phyloP scores from a whole-genome alignment of 2,329 filamentous ascomycete species.

The Sclerotinia spermophila region DNA sequence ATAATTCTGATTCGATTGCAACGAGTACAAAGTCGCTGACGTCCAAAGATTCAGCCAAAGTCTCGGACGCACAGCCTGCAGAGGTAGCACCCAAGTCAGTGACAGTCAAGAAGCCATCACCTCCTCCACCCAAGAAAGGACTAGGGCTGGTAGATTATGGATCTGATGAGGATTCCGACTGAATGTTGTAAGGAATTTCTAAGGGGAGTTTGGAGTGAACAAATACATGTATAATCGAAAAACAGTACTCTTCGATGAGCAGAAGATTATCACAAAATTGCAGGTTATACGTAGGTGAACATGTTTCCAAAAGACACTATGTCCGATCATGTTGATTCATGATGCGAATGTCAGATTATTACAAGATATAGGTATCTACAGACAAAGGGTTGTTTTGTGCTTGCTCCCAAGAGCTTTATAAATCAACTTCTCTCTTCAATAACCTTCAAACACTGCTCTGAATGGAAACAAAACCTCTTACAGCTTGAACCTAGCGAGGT shows the following conservation, averaged over 20 bases:
- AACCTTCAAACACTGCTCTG: not conserved
- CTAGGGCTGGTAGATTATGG: constrained; percentile 53
- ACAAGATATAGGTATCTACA: constrained; percentile 10
- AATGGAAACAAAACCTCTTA: not conserved
- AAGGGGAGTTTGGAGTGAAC: not conserved
- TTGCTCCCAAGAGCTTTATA: constrained; percentile 2
- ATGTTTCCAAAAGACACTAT: not conserved
- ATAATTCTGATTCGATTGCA: constrained; percentile 3
- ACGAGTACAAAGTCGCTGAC: not conserved
- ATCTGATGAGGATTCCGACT: constrained; percentile 48
- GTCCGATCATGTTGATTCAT: not conserved
- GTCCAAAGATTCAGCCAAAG: not conserved
- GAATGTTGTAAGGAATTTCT: not conserved
- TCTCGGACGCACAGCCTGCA: not conserved
- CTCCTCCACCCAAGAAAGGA: constrained; percentile 29
- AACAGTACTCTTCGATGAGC: not conserved
- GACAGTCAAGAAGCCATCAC: constrained; percentile 16
- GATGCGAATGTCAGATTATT: not conserved
- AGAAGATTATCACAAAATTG: not conserved
- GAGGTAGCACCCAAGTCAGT: not conserved
- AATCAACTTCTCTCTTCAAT: not conserved
- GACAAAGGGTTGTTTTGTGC: not conserved
- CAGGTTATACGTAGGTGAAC: not conserved
- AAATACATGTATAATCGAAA: not conserved
- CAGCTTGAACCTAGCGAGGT: constrained; percentile 51